Base-by-base conservation (phyloP, 768 basidiomycete genomes). In the Boletus tomentosulus region DNA sequence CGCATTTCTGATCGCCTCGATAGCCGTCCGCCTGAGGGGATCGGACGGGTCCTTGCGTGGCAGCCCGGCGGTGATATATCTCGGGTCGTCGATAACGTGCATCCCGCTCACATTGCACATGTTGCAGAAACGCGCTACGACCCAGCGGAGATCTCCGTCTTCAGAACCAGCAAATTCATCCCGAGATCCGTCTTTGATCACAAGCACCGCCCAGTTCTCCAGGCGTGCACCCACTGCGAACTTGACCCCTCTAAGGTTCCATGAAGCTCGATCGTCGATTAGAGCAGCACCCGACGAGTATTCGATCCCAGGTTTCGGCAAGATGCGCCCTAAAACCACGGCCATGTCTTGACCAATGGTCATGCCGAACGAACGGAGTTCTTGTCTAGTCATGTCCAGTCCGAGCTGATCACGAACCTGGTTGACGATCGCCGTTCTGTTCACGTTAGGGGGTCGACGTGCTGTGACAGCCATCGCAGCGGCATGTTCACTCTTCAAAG, bases 51-150 rank as follows among this genome's bases (percentile, higher is more conserved):
- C 60, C 64, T 78, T 82, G 4, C 51, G 68, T 0, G 86, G 82
- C 25, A 89, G 65, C 0, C 55, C 50, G 11, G 74, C 81, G 27
- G 60, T 62, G 6, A 70, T 63, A 48, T 78, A 64, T 7, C 57
- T 53, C 2, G 82, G 82, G 0, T 59, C 66, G 22, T 50, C 61
- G 25, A 66, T 70, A 8, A 84, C 78, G 9, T 16, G 51, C 77
- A 89, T 84, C 6, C 88, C 88, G 53, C 78, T 78, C 25, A 57
- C 74, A 49, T 62, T 63, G 66, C 87, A 89, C 80, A 83, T 86
- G 4, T 69, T 57, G 19, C 69, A 66, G 56, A 89, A 88, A 0
- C 77, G 82, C 0, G 62, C 59, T n/a, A 86, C 68, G 3, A 70
- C 68, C 9, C 39, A 37, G 27, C 57, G 54, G 39, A 89, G 66